Conservation (phyloP, 192 early-diverging fungal species). For the Spizellomyces sp. region DNA sequence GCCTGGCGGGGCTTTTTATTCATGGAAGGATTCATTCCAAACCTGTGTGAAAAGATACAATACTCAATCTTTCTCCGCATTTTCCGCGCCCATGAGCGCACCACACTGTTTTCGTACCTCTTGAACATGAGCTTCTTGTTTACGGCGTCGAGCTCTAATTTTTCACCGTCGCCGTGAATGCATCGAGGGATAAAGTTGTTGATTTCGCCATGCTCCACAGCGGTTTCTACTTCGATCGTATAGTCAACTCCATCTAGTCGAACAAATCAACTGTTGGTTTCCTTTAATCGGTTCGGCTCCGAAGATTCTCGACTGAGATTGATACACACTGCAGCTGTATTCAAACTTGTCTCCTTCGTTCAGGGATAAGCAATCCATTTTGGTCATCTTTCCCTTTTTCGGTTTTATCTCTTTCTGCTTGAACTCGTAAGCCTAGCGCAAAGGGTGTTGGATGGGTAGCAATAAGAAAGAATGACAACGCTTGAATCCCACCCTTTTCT, state of each 20-base stretch:
- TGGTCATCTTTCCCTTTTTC: constrained; percentile 20
- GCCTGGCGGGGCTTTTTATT: constrained; percentile 20
- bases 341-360: constrained; percentile 4
- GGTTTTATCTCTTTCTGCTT: constrained; percentile 9
- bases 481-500: constrained; percentile 5
- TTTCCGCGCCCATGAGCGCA: neutral
- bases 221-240: neutral
- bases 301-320: too few species aligned
- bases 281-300: too few species aligned
- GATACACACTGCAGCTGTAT: constrained; percentile 10
- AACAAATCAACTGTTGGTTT: too few species aligned
- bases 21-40: constrained; percentile 18
- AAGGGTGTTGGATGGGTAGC: too few species aligned
- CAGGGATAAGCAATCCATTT: constrained; percentile 6
- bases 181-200: constrained; percentile 12
- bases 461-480: too few species aligned
- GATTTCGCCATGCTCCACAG: constrained; percentile 6
- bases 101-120: constrained; percentile 2
- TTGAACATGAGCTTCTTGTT: constrained; percentile 22
- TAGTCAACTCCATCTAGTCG: neutral
- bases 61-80: neutral
- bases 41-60: neutral
- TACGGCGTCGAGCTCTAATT: neutral
- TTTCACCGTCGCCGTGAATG: constrained; percentile 2
- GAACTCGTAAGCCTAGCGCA: constrained; percentile 1